Percentiles rank a stretch among this genome's conserved stretches.
Conservation (phyloP, 352 stramenopile genomes). For the Phytophthora pisi region DNA sequence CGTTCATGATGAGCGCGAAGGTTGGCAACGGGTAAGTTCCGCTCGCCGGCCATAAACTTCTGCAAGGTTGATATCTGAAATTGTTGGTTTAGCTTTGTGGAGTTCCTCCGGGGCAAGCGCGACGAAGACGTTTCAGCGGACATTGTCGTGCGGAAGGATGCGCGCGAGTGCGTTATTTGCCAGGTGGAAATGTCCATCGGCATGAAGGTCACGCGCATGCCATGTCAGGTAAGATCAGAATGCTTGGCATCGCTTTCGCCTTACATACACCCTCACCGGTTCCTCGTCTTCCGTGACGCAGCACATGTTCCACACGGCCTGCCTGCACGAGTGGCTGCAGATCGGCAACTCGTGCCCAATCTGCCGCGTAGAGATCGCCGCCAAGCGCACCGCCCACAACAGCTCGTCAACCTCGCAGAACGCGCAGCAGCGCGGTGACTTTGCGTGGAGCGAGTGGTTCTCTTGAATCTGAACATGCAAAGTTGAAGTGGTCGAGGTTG, state of each 20-base stretch:
- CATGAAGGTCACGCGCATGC: conserved; percentile 72
- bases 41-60: neutral
- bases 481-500: conserved; percentile 12
- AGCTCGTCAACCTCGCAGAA: conserved; percentile 35
- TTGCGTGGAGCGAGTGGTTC: conserved; percentile 83
- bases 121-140: conserved; percentile 37
- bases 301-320: conserved; percentile 86
- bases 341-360: conserved; percentile 87
- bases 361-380: conserved; percentile 73
- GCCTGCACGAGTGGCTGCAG: conserved; percentile 80
- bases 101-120: conserved; percentile 49
- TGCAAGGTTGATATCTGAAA: conserved; percentile 3
- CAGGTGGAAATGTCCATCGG: conserved; percentile 80
- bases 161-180: conserved; percentile 82
- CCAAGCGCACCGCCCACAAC: conserved; percentile 47
- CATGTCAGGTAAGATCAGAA: conserved; percentile 53
- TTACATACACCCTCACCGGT: conserved; percentile 5
- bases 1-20: conserved; percentile 82
- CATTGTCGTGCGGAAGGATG: conserved; percentile 69
- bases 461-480: conserved; percentile 33
- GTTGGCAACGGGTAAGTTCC: conserved; percentile 60
- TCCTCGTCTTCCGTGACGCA: conserved; percentile 17
- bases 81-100: conserved; percentile 50
- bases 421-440: conserved; percentile 57
- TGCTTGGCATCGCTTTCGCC: conserved; percentile 1